These are phyloP conservation scores for Rhodotorula glutinis DNA, from an alignment of 1,284 basidiomycete species.

Conservation along the genomic window DNA sequence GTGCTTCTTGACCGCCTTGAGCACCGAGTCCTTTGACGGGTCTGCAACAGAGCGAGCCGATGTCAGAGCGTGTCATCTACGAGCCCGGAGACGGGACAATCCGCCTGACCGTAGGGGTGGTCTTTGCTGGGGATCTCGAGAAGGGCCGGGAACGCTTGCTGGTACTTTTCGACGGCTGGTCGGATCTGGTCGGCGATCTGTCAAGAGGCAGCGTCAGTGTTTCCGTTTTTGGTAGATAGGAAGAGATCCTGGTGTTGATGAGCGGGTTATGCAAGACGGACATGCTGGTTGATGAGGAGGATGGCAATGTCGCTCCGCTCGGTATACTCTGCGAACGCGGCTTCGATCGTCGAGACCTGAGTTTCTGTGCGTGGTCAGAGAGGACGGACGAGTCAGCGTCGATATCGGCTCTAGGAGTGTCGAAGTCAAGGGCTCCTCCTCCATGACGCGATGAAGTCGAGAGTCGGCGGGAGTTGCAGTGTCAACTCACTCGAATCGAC, in stretches of 20 bases:
- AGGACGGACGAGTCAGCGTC: background rate
- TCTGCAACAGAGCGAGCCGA: too few relatives aligned
- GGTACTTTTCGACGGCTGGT: constrained; percentile 89
- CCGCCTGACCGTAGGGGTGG: constrained; percentile 54
- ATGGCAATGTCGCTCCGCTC: constrained; percentile 91
- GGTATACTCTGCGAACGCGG: constrained; percentile 86
- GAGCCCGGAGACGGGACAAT: background rate
- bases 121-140: constrained; percentile 95
- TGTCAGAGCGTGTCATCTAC: background rate
- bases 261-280: constrained; percentile 49
- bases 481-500: constrained; percentile 74
- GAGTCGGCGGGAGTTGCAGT: background rate
- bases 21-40: constrained; percentile 91
- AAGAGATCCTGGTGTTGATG: background rate
- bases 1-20: constrained; percentile 96
- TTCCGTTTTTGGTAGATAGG: too few relatives aligned
- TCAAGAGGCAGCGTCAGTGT: background rate
- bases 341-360: constrained; percentile 79
- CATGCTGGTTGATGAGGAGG: constrained; percentile 94
- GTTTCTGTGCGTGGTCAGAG: constrained; percentile 62
- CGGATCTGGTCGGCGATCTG: constrained; percentile 96
- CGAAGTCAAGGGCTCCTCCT: background rate
- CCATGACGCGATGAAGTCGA: background rate
- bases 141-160: constrained; percentile 91
- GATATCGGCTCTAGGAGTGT: too few relatives aligned